Conservation (phyloP, 164 flowering plant genomes). For the Magnolia changhungtana region DNA sequence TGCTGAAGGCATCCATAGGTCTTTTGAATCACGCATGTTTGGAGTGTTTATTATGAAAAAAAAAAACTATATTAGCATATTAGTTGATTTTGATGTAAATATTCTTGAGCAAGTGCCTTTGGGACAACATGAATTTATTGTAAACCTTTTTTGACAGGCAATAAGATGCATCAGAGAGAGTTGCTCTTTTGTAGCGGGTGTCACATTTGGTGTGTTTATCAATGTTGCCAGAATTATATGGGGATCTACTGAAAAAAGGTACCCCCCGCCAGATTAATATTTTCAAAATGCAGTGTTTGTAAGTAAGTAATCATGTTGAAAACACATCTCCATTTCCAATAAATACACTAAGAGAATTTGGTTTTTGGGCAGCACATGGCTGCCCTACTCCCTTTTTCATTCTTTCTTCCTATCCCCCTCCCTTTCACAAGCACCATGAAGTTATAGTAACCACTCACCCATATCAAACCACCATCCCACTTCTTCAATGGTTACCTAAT, state of each 20-base stretch:
- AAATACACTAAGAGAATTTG: no score
- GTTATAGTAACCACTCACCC: no score
- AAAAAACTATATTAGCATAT: not conserved
- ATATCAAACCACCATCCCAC: no score
- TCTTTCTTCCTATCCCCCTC: no score
- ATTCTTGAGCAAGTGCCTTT: not conserved
- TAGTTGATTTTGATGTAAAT: not conserved
- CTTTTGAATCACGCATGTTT: not conserved
- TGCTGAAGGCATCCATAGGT: not conserved
- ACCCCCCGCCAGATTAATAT: not conserved
- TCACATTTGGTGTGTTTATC: slow-evolving; percentile 51
- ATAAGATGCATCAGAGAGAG: slow-evolving; percentile 40
- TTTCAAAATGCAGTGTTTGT: not conserved
- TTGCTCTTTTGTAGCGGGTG: slow-evolving; percentile 33
- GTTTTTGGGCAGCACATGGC: no score
- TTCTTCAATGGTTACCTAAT: no score
- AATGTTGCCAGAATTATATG: slow-evolving; percentile 42
- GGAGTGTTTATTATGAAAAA: not conserved
- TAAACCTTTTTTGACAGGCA: slow-evolving; percentile 33
- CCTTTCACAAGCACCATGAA: no score
- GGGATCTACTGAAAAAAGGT: slow-evolving; percentile 43
- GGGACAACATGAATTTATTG: not conserved
- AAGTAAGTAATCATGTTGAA: not conserved
- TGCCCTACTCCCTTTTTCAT: no score
- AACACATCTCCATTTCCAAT: not conserved